These are phyloP conservation scores for Aegilops tauschii DNA, from an alignment of 176 grass and related monocot species.

Conservation along the genomic window DNA sequence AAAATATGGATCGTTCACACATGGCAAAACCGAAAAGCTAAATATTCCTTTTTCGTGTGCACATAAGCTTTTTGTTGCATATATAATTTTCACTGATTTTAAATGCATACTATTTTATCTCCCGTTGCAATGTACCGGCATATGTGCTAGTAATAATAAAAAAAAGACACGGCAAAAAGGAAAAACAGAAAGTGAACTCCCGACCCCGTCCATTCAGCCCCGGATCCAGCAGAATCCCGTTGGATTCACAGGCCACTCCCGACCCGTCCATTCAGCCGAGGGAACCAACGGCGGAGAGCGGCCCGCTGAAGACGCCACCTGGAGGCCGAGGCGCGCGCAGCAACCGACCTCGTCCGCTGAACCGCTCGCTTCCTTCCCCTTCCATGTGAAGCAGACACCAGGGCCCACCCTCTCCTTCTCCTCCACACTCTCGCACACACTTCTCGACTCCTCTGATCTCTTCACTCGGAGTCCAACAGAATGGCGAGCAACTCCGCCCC, in stretches of 20 bases:
- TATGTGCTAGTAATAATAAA: too few species aligned
- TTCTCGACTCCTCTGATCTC: slow-evolving; percentile 1
- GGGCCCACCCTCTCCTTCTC: slow-evolving; percentile 1
- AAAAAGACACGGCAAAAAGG: too few species aligned
- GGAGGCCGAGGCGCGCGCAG: neutral
- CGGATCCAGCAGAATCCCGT: neutral
- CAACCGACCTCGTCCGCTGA: slow-evolving; percentile 6
- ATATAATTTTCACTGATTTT: too few species aligned
- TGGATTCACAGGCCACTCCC: neutral
- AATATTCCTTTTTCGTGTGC: too few species aligned
- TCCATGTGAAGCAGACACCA: neutral
- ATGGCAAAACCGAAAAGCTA: too few species aligned
- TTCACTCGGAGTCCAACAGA: neutral
- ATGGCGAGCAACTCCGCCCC: neutral
- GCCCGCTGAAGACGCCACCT: neutral
- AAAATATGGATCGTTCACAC: too few species aligned
- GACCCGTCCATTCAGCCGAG: slow-evolving; percentile 6
- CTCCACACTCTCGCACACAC: slow-evolving; percentile 7
- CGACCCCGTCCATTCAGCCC: too few species aligned
- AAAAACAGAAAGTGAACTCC: too few species aligned
- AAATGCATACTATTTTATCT: too few species aligned
- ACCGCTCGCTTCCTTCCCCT: neutral
- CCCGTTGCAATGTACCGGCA: too few species aligned
- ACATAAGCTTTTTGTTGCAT: too few species aligned
- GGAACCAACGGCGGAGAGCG: slow-evolving; percentile 4